Evolutionary conservation across 441 rosid genomes (phyloP).

Genomic region (Erodium trifolium): DNA sequence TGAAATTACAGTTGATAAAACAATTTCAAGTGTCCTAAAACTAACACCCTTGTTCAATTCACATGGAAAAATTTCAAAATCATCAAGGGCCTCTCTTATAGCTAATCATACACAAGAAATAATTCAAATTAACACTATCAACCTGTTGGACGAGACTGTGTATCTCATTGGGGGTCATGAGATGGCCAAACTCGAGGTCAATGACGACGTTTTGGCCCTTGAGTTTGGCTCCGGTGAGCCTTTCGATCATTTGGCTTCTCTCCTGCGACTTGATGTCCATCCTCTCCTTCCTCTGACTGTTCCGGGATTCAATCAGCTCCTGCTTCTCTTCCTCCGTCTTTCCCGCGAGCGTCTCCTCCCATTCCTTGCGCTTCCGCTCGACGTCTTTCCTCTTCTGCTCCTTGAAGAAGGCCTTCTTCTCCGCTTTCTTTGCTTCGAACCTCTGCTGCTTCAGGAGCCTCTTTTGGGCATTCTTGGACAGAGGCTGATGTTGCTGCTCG

Average conservation of each 20-base stretch:
- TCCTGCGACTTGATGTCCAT: not conserved
- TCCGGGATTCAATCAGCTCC: not conserved
- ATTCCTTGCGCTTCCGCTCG: not conserved
- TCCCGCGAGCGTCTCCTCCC: slow-evolving; percentile 1
- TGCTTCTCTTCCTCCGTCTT: not conserved
- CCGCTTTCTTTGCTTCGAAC: slow-evolving; percentile 63
- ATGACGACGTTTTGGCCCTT: slow-evolving; percentile 30
- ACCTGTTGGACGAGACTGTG: too few relatives aligned
- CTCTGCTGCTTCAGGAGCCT: slow-evolving; percentile 66
- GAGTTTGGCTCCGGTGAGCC: not conserved
- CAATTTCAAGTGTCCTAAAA: too few relatives aligned
- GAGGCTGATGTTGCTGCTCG: slow-evolving; percentile 15
- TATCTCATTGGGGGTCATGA: slow-evolving; percentile 38
- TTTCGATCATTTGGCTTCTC: not conserved
- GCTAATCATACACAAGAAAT: too few relatives aligned
- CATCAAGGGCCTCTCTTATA: too few relatives aligned
- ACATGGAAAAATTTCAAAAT: too few relatives aligned
- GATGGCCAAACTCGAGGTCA: slow-evolving; percentile 72
- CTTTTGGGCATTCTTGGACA: slow-evolving; percentile 71
- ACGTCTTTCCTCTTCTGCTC: slow-evolving; percentile 15
- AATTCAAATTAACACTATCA: too few relatives aligned
- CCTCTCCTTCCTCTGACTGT: not conserved
- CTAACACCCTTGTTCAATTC: too few relatives aligned
- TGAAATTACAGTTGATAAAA: too few relatives aligned
- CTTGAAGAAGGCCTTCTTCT: slow-evolving; percentile 67